Conservation (phyloP, 352 stramenopile genomes). For the Phytophthora macrochlamydospora region DNA sequence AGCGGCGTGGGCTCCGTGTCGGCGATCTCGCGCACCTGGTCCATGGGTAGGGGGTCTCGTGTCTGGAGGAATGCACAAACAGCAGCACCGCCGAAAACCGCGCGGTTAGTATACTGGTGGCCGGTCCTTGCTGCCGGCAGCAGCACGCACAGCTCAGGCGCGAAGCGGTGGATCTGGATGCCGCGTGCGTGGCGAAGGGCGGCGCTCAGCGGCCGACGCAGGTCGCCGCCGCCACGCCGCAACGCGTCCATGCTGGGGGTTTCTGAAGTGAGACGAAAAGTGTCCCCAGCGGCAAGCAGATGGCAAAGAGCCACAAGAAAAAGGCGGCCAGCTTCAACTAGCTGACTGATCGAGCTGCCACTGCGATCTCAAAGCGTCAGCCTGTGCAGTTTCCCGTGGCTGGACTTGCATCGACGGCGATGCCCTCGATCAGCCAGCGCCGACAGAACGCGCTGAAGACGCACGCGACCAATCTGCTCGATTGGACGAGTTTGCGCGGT, state of each 20-base stretch:
- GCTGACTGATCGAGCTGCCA: too few relatives aligned
- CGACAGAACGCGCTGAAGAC: not conserved
- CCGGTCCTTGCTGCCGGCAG: not conserved
- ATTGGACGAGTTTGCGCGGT: not conserved
- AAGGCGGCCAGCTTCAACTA: too few relatives aligned
- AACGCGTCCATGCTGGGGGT: too few relatives aligned
- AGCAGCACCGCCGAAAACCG: slow-evolving; percentile 15
- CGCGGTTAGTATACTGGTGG: slow-evolving; percentile 6
- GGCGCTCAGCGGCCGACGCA: not conserved
- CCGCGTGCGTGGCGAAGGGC: slow-evolving; percentile 1
- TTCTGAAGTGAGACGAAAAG: not conserved
- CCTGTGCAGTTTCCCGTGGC: too few relatives aligned
- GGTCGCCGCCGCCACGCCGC: not conserved
- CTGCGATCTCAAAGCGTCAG: too few relatives aligned
- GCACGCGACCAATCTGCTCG: not conserved
- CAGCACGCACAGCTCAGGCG: slow-evolving; percentile 18
- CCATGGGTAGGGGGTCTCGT: slow-evolving; percentile 55
- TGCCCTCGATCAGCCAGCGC: not conserved
- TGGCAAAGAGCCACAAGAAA: too few relatives aligned
- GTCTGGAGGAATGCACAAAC: slow-evolving; percentile 6
- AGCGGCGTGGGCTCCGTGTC: slow-evolving; percentile 65
- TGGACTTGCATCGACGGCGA: not conserved
- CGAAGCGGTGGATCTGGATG: slow-evolving; percentile 17
- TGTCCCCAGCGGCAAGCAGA: too few relatives aligned
- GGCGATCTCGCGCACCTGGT: slow-evolving; percentile 66